Conservation (phyloP, 176 grass and related monocot species). For the Guadua angustifolia region DNA sequence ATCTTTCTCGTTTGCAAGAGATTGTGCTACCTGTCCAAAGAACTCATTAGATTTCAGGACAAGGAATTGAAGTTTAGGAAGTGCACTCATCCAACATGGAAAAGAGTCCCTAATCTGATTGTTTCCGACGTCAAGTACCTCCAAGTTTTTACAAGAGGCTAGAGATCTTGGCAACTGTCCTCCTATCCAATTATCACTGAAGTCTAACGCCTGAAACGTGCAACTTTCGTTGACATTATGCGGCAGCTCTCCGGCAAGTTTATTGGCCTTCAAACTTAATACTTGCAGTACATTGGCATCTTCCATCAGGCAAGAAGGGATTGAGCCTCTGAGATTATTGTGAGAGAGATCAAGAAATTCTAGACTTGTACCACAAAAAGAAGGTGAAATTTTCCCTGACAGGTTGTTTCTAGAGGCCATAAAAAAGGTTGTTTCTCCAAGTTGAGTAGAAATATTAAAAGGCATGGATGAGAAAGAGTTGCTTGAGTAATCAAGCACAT, state of each 20-base stretch:
- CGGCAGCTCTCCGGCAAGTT: not conserved
- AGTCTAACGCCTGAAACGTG: too few relatives aligned
- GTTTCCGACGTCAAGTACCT: too few relatives aligned
- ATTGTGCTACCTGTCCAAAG: too few relatives aligned
- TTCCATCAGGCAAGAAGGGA: slow-evolving; percentile 36
- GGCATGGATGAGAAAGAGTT: too few relatives aligned
- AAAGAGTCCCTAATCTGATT: too few relatives aligned
- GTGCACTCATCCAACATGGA: too few relatives aligned
- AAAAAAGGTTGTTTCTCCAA: too few relatives aligned
- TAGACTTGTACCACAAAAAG: slow-evolving; percentile 1
- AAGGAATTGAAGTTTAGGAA: too few relatives aligned
- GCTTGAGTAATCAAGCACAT: too few relatives aligned
- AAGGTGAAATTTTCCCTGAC: not conserved
- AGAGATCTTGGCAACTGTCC: slow-evolving; percentile 29
- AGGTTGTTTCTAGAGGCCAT: slow-evolving; percentile 34
- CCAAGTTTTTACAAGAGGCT: too few relatives aligned
- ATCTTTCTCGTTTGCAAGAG: not conserved
- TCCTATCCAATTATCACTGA: slow-evolving; percentile 16
- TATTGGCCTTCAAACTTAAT: slow-evolving; percentile 35
- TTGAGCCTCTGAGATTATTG: slow-evolving; percentile 26
- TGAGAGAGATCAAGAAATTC: slow-evolving; percentile 31
- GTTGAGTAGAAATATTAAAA: too few relatives aligned
- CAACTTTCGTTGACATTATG: not conserved
- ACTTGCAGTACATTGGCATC: not conserved
- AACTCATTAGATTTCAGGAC: too few relatives aligned